Evolutionary conservation across 2,329 filamentous ascomycete genomes (phyloP), one percentile per base, ranked within the genome.

Genomic region (Diaporthe vexans): DNA sequence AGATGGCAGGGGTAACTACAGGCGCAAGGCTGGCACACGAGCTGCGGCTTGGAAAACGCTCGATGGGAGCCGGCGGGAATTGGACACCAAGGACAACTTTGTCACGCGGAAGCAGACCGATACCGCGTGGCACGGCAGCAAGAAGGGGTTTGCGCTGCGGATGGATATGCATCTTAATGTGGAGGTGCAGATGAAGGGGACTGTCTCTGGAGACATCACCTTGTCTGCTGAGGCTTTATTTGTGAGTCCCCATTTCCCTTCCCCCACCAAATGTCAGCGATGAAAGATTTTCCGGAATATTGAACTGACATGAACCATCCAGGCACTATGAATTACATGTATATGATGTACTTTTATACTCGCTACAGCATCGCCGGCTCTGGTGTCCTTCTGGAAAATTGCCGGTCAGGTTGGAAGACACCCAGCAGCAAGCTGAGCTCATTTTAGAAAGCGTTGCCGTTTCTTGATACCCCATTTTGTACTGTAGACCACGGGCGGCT

Each of bases 191-290:
- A 33, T 75, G 40, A 75, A 71, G 43, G 74, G 65, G 10, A 67
- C 26, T 37, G 58, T 75, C n/a, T 71, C 72, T 56, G 74, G 74
- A 4, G 74, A 75, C 15, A 73, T 75, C 8, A 73, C 71, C 1
- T 35, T 75, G n/a, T 73, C 74, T 43, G 67, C 74, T 40, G 74
- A 75, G 54, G 71, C 74, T 3, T 33, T 75, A 58, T 71, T 54
- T 54, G 74, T 75, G 24, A 75, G 73, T 75, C 35, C 26, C 21
- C 17, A 37, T 11, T 21, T 0, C 13, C 17, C 54, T 17, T 1
- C 15, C 4, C 5, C 6, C 6, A n/a, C n/a, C n/a, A n/a, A n/a
- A n/a, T n/a, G n/a, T n/a, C n/a, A n/a, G n/a, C n/a, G n/a, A n/a
- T n/a, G n/a, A n/a, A n/a, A n/a, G n/a, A n/a, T n/a, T n/a, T n/a